A percentile compares a stretch with the other conserved stretches of the same genome.
Conservation (phyloP, 192 early-diverging fungal genomes). For the Umbelopsis ramanniana region DNA sequence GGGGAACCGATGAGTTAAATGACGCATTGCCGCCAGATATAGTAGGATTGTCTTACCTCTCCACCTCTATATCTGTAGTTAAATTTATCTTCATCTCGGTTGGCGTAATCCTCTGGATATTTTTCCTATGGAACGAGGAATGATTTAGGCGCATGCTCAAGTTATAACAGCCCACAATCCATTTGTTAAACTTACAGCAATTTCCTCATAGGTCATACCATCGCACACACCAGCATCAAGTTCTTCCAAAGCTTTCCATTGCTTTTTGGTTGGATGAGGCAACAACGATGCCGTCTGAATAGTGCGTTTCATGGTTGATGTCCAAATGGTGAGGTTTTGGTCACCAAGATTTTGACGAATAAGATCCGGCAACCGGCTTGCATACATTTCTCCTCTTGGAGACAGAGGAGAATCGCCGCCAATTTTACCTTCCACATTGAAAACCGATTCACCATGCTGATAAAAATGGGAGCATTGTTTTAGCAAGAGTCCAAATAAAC, state of each 20-base stretch:
- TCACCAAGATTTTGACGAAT: slow-evolving; percentile 76
- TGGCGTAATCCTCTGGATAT: slow-evolving; percentile 91
- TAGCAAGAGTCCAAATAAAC: slow-evolving; percentile 7
- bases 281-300: slow-evolving; percentile 84
- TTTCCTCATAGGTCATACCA: slow-evolving; percentile 97
- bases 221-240: slow-evolving; percentile 98
- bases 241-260: slow-evolving; percentile 98
- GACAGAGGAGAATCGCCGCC: slow-evolving; percentile 93
- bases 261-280: slow-evolving; percentile 78
- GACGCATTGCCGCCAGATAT: too few species aligned
- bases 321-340: slow-evolving; percentile 88
- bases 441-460: slow-evolving; percentile 90
- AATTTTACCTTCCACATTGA: slow-evolving; percentile 89
- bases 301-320: slow-evolving; percentile 91
- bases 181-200: slow-evolving; percentile 57
- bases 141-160: not conserved
- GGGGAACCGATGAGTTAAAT: not conserved
- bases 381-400: slow-evolving; percentile 85
- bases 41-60: slow-evolving; percentile 44
- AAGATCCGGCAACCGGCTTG: slow-evolving; percentile 77
- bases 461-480: not conserved
- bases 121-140: slow-evolving; percentile 46
- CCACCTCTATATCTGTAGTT: slow-evolving; percentile 84
- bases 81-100: slow-evolving; percentile 95
- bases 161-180: not conserved